phyloP scores from a whole-genome alignment of 148 eudicot species.

The Rhododendron williamsianum region DNA sequence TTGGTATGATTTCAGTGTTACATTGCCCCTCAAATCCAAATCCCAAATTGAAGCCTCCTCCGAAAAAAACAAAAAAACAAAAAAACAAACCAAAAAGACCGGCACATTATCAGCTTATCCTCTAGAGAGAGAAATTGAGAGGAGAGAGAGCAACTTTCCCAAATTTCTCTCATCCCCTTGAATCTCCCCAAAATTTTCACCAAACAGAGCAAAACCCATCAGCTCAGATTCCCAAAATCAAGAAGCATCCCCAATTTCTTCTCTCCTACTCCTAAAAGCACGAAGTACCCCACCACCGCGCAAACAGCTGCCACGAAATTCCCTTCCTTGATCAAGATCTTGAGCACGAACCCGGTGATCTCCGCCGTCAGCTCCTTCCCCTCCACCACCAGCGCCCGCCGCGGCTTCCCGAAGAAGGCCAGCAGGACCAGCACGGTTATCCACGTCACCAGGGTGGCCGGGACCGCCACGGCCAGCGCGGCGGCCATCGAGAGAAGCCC shows the following conservation, averaged over 20 bases:
- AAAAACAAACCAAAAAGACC: neutral
- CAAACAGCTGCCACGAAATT: constrained; percentile 9
- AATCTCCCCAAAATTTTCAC: neutral
- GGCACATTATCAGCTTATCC: neutral
- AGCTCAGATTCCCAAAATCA: neutral
- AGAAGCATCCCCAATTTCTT: neutral
- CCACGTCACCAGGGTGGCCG: constrained; percentile 66
- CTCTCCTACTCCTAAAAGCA: neutral
- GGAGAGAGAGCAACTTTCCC: neutral
- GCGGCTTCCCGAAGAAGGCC: constrained; percentile 30
- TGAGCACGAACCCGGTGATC: constrained; percentile 44
- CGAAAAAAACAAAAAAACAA: neutral
- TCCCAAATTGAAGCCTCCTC: neutral
- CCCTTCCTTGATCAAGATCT: constrained; percentile 16
- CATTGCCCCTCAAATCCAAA: neutral
- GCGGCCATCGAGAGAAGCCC: constrained; percentile 75
- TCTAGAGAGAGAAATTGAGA: neutral
- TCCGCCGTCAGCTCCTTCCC: constrained; percentile 53
- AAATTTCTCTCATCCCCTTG: neutral
- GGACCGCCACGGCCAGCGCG: constrained; percentile 68
- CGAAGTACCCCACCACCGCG: neutral
- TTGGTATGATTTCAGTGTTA: neutral
- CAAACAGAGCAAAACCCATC: neutral
- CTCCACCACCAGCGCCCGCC: constrained; percentile 38
- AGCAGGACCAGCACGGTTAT: constrained; percentile 51